Base-by-base conservation (phyloP, 306 rosid genomes). In the Corylus avellana region DNA sequence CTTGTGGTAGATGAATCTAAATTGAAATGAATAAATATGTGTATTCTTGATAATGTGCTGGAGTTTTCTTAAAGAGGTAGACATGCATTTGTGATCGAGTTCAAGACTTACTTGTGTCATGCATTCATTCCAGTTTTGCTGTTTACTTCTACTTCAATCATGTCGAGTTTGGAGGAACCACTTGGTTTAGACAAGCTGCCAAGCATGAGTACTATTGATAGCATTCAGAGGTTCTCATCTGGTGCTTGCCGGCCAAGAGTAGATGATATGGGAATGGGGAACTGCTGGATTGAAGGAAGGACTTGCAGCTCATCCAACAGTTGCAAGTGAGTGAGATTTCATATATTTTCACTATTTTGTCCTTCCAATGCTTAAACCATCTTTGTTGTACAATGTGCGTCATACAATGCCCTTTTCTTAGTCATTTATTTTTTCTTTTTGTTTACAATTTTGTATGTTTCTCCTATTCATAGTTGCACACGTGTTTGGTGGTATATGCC, bases 151-250 rank as follows among this genome's bases (percentile, higher is more conserved):
- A 39, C 81, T 71, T 85, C 78, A 70, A 84, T 77, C 73, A 93
- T 93, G 98, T 93, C 98, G 32, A 93, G 98, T 79, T 84, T 93
- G 94, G 95, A 92, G 88, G 92, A 93, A 84, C 97, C 97, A 48
- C 95, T 93, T 70, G 97, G 92, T 84, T 80, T 88, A 88, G 95
- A 93, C 88, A 93, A 93, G 79, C 75, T 93, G 86, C 98, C 98
- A 56, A 93, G 97, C 86, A 90, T 90, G 94, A 88, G 77, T 68
- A 91, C 98, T 57, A 79, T 87, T 20, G 94, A 93, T 75, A 85
- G 93, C 86, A 73, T 92, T 78, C 97, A 92, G 77, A 83, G 93
- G 81, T 92, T 90, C 86, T 86, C 97, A 0, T 87, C 97, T 16
- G 85, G 92, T 81, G 83, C 88, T 82, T 93, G 98, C 88, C 86